Percentiles rank a stretch among this genome's conserved stretches.
Conservation (phyloP, 352 stramenopile species). For the Phytophthora macrochlamydospora region DNA sequence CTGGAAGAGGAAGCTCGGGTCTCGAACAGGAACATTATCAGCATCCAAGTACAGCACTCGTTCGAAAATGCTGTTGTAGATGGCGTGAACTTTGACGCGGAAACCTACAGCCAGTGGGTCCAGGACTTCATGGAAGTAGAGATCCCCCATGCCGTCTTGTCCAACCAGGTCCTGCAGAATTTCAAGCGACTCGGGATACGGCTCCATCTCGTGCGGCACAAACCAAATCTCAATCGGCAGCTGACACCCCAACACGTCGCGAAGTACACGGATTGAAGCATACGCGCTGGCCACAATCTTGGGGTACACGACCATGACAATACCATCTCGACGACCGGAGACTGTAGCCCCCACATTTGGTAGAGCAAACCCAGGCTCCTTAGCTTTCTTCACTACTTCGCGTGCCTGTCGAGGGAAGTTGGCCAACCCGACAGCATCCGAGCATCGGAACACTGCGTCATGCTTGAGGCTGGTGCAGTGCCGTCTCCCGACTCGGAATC, state of each 20-base stretch:
- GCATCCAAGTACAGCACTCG: conserved; percentile 57
- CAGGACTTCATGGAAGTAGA: conserved; percentile 31
- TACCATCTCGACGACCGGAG: conserved; percentile 26
- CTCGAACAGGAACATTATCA: conserved; percentile 49
- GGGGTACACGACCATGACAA: conserved; percentile 60
- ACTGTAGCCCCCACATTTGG: conserved; percentile 10
- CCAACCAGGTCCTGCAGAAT: conserved; percentile 25
- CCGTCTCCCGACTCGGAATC: conserved; percentile 28
- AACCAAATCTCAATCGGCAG: conserved; percentile 62
- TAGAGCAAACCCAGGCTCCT: conserved; percentile 11
- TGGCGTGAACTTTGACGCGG: conserved; percentile 50
- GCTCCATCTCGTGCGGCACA: conserved; percentile 31
- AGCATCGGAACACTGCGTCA: conserved; percentile 41
- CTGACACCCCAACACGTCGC: conserved; percentile 31
- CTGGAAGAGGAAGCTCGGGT: conserved; percentile 55
- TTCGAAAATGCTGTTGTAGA: conserved; percentile 46
- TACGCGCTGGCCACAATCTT: conserved; percentile 47
- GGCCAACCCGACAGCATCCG: conserved; percentile 41
- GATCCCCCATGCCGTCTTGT: conserved; percentile 20
- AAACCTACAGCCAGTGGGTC: conserved; percentile 40
- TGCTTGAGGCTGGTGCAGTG: conserved; percentile 33
- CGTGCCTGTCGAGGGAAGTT: conserved; percentile 29
- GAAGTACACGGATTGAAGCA: conserved; percentile 36
- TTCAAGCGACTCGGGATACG: conserved; percentile 16
- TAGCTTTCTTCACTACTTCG: conserved; percentile 6